Evolutionary conservation across 768 basidiomycete species (phyloP), one percentile per base, ranked within the genome.

Genomic region (Epithele typhae): DNA sequence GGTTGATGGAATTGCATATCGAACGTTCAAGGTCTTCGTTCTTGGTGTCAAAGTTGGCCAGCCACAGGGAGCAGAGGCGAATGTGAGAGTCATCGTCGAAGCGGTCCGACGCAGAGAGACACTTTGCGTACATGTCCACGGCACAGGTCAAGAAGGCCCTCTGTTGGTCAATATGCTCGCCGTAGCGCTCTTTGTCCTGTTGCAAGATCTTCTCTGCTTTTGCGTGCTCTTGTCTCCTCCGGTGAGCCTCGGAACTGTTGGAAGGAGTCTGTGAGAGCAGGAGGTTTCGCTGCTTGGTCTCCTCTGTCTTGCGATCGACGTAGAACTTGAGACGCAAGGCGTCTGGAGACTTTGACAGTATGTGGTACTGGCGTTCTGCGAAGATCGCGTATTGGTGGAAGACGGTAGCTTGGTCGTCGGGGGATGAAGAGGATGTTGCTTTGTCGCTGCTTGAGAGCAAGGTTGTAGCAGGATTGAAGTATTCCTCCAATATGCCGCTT

Each of bases 21-120:
- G 52, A 40, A 66, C 52, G 40, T 60, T 46, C 67, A 76, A 76
- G 19, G 79, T 63, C 37, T 37, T 61, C 64, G 51, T 82, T 76
- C n/a, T n/a, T n/a, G n/a, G n/a, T n/a, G 34, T 86, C 79, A 53
- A 92, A 87, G 58, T 92, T 90, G 1, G 86, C 79, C 51, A 97
- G 82, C 96, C 95, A 98, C 3, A 98, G 74, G 1, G 94, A 93
- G 54, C 82, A 84, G 23, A 99, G 72, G 10, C 91, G 81, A 43
- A 92, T 87, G 3, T 85, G 72, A 0, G 79, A 82, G 43, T 87
- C 81, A 45, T 84, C 82, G 59, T 98, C 90, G 51, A 80, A 84
- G 0, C 66, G 66, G 55, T 92, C 84, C 0, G 88, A 87, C 1
- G 74, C 62, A 23, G 76, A 68, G 32, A 99, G 73, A 49, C 84